Evolutionary conservation across 2,329 filamentous ascomycete genomes (phyloP), one percentile per base, ranked within the genome.

Genomic region (Chaetothyriales sp.): DNA sequence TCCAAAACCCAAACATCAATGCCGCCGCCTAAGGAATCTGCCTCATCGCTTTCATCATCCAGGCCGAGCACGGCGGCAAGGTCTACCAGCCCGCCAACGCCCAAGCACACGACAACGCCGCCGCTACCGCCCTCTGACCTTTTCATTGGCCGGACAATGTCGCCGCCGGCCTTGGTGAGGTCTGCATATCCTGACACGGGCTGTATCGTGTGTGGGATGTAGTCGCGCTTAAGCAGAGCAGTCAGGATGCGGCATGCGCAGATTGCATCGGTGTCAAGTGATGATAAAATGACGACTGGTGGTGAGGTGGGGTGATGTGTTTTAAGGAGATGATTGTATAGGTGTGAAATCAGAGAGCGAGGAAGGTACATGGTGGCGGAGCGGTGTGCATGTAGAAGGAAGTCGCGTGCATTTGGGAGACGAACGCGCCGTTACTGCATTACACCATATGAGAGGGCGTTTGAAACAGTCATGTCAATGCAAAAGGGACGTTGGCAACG

Each of bases 171-270:
- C 60, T 81, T 82, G 64, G 86, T 78, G 46, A 98, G 79, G 66
- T 97, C 92, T 58, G 81, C 83, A 80, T 95, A 97, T 51, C 92
- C 92, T 18, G 87, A 81, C 51, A 98, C 84, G 1, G 92, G 92
- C 63, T 95, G 87, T 64, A 97, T 95, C 70, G 95, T 97, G 73
- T 97, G 90, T 13, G 85, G 86, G 61, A 98, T 94, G 66, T 94
- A 97, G 73, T 98, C 92, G 75, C 90, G 85, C 70, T 94, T 95
- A 55, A 98, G 76, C n/a, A 98, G 77, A 48, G 85, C 79, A 2
- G 90, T 94, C 47, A 98, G 80, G 55, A 98, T 95, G 56, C 89
- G 88, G 67, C 89, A 94, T 56, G 89, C 92, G 69, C 90, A 97
- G 56, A 98, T 81, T 57, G 92, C 86, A 71, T 98, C 92, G 51